Evolutionary conservation across 495 filamentous ascomycete species (phyloP).

Genomic region (Aspergillus mulundensis): DNA sequence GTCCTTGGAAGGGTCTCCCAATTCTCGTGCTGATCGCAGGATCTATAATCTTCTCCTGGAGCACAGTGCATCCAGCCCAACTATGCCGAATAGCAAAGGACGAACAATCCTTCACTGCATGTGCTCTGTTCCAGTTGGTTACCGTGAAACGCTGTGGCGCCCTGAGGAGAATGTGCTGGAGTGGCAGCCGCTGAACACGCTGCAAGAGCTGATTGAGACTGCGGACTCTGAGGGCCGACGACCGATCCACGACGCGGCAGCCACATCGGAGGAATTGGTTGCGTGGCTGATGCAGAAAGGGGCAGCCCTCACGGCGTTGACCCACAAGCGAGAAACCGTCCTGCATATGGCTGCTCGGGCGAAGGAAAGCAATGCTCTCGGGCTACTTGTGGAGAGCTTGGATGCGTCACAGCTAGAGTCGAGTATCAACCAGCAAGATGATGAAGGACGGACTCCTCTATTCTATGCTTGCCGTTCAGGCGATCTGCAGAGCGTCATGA

Average conservation of each 20-base stretch:
- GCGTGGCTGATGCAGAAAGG: not conserved
- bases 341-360: not conserved
- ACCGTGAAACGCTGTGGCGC: too few species aligned
- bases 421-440: not conserved
- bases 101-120: too few species aligned
- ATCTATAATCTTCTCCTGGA: too few species aligned
- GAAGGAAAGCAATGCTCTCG: not conserved
- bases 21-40: too few species aligned
- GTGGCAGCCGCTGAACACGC: too few species aligned
- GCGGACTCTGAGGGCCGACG: not conserved
- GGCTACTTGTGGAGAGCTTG: not conserved
- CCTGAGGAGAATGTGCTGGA: too few species aligned
- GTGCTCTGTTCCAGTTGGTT: too few species aligned
- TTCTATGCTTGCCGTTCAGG: constrained; percentile 1
- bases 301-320: not conserved
- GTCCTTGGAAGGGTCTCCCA: too few species aligned
- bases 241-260: not conserved
- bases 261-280: not conserved
- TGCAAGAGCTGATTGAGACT: too few species aligned
- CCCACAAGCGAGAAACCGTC: not conserved
- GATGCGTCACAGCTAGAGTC: too few species aligned
- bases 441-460: not conserved
- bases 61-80: too few species aligned
- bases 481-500: not conserved
- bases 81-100: too few species aligned